Base-by-base conservation (phyloP, 2,329 filamentous ascomycete genomes). In the Pseudodiploospora longispora region DNA sequence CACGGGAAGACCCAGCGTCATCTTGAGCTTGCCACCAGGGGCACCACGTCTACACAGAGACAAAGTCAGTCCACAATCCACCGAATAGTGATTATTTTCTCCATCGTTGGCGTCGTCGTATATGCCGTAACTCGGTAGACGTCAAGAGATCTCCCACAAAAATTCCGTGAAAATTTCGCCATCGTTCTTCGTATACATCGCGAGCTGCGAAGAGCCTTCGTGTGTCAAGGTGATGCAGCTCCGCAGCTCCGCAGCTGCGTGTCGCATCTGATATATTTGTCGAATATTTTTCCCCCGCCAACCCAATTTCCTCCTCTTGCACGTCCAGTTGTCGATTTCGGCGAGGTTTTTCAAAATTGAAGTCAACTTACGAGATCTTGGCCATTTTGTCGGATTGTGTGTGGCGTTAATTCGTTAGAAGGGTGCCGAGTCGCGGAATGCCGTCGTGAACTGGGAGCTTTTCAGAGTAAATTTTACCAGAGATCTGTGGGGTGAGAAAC, bases 1-100 rank as follows among this genome's bases (percentile, higher is more conserved):
- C 90, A 95, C 89, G 76, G 93, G 93, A 67, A 98, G 89, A 96
- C 88, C 93, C 75, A 98, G 88, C 73, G 93, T 96, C 93, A 98
- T 98, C 87, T 95, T 97, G 67, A 97, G 87, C 87, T 98, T 98
- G 87, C 94, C 94, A 83, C 93, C 93, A 68, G 90, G 86, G 80
- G 88, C 85, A 86, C 85, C 87, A 82, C 88, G 80, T 57, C 80
- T 83, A 60, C 54, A 59, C 55, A 43, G 40, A 41, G 49, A 41
- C 46, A 49, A 47, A 47, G 63, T 70, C 58, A 70, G 64, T 59
- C 39, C 43, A 47, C 28, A 36, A 39, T 41, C 19, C 38, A 42
- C 34, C 30, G 10, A 27, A 38, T 6, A 36, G 4, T 34, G 33
- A 10, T 27, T 27, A 19, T 19, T 19, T 19, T 19, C 19, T 19